Evolutionary conservation across 305 asterid species (phyloP).

Genomic region (Fraxinus ornus): DNA sequence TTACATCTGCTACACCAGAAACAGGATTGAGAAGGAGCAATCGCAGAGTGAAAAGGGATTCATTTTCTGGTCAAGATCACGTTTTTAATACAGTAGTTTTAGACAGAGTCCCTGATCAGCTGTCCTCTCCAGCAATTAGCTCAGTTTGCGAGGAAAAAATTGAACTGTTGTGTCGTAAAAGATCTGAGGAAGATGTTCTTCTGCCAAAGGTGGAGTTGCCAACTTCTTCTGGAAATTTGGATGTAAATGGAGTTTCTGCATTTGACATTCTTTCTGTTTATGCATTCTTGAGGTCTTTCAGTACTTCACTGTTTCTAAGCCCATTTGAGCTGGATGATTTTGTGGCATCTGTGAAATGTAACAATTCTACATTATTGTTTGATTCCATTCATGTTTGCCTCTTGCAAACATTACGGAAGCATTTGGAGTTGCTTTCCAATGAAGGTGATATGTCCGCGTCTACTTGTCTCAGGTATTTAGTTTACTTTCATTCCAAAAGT

Average conservation of each 20-base stretch:
- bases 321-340: constrained; percentile 80
- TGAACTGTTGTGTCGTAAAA: constrained; percentile 30
- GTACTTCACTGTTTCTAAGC: constrained; percentile 71
- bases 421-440: constrained; percentile 61
- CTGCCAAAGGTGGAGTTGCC: constrained; percentile 76
- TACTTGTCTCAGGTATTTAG: constrained; percentile 69
- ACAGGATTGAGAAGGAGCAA: constrained; percentile 87
- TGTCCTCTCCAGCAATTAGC: constrained; percentile 61
- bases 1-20: constrained; percentile 42
- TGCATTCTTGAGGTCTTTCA: constrained; percentile 86
- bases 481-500: constrained; percentile 16
- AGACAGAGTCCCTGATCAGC: constrained; percentile 35
- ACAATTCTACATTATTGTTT: constrained; percentile 60
- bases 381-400: constrained; percentile 81
- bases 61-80: constrained; percentile 41
- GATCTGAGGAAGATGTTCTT: constrained; percentile 33
- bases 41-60: constrained; percentile 60
- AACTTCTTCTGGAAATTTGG: constrained; percentile 52
- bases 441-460: constrained; percentile 64
- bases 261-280: constrained; percentile 72
- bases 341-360: constrained; percentile 56
- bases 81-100: constrained; percentile 31
- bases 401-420: constrained; percentile 65
- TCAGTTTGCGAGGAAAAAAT: constrained; percentile 55
- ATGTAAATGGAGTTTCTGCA: constrained; percentile 58